phyloP scores from a whole-genome alignment of 441 rosid species.

The Metrosideros polymorpha region DNA sequence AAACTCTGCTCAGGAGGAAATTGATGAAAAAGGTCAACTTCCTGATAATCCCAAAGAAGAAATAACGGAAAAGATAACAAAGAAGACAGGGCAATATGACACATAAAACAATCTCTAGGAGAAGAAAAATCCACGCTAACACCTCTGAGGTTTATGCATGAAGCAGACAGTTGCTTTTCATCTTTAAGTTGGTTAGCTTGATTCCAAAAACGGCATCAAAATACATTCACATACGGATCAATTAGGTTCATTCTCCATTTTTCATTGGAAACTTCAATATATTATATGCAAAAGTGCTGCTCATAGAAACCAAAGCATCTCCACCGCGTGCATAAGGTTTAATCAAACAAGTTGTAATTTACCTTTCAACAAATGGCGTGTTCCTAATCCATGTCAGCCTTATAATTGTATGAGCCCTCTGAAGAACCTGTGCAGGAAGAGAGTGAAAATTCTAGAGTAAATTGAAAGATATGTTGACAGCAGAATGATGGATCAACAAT shows the following conservation, averaged over 20 bases:
- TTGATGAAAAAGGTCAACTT: neutral
- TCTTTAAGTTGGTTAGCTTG: neutral
- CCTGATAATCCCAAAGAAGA: neutral
- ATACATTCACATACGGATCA: neutral
- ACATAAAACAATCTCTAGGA: neutral
- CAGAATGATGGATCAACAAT: neutral
- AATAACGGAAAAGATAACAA: neutral
- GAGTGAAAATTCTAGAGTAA: neutral
- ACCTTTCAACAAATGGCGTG: constrained; percentile 61
- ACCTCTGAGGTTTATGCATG: neutral
- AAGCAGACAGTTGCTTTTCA: neutral
- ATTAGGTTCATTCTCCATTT: neutral
- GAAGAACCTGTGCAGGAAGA: constrained; percentile 54
- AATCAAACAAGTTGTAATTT: neutral
- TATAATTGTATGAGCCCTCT: constrained; percentile 37
- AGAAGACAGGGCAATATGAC: neutral
- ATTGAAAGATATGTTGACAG: neutral
- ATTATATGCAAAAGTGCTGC: neutral
- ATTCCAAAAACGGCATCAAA: neutral
- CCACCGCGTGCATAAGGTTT: neutral
- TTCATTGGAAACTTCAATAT: neutral
- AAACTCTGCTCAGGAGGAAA: neutral
- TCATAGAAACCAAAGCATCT: neutral
- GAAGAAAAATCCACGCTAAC: neutral
- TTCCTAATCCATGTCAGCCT: constrained; percentile 81